Evolutionary conservation across 2,329 filamentous ascomycete species (phyloP).

Genomic region (Ophiobolus disseminans): DNA sequence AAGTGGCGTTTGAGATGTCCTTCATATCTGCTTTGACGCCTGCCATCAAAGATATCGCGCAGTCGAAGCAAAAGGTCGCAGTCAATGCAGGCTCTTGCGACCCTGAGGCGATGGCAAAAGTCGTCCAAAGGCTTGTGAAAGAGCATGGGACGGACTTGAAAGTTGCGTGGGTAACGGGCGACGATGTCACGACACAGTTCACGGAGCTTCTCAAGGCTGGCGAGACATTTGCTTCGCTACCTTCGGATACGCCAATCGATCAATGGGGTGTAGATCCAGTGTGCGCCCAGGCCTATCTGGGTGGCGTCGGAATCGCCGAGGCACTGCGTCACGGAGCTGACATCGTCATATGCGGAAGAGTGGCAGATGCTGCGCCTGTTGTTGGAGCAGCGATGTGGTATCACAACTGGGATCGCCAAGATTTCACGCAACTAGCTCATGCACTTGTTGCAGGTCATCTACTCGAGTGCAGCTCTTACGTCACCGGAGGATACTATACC

Average conservation of each 20-base stretch:
- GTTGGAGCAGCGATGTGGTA: background rate
- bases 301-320: constrained; percentile 10
- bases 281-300: constrained; percentile 45
- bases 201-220: constrained; percentile 34
- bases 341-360: background rate
- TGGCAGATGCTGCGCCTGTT: background rate
- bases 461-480: background rate
- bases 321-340: constrained; percentile 27
- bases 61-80: constrained; percentile 22
- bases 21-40: constrained; percentile 56
- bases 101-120: constrained; percentile 6
- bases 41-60: constrained; percentile 33
- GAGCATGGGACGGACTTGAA: constrained; percentile 17
- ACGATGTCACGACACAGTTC: constrained; percentile 35
- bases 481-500: background rate
- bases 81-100: constrained; percentile 29
- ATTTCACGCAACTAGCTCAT: background rate
- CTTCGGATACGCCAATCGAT: background rate
- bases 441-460: background rate
- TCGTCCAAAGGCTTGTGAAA: constrained; percentile 7
- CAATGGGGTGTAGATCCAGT: constrained; percentile 33
- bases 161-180: constrained; percentile 51
- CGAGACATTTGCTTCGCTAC: constrained; percentile 40
- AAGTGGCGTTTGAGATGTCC: too few species aligned
- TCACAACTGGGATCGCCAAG: background rate